Base-by-base conservation (phyloP, 2,329 filamentous ascomycete genomes). In the Neonectria neomacrospora region DNA sequence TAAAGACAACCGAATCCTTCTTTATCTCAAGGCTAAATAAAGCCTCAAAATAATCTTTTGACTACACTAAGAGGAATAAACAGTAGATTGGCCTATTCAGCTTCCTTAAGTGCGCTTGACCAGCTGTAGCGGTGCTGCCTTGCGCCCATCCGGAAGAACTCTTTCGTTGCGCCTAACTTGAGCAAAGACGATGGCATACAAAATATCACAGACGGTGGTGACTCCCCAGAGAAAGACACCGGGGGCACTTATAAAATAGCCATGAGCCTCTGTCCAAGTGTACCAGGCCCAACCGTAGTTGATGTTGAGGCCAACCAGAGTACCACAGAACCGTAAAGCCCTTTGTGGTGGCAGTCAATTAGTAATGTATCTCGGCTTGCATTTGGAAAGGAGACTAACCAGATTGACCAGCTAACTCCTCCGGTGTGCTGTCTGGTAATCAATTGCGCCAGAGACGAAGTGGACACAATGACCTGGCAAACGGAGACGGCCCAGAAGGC, bases 231-330 rank as follows among this genome's bases (percentile, higher is more conserved):
- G 58, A 47, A 61, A 56, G 20, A 61, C 20, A 1, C 52, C 58
- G 2, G 58, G 52, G 22, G 44, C 28, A 44, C 58, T 57, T 53
- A 61, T 61, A 7, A 61, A 61, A 32, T 57, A 61, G 7, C 23
- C 58, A 23, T 61, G 52, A 26, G 58, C 58, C 53, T 61, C 58
- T 1, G 58, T 42, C 58, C 52, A 61, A 22, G 53, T 61, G 45
- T 61, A 61, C 58, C 58, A 61, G 14, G 58, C 52, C 58, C 52
- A 56, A n/a, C 53, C 45, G 6, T 56, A 61, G 53, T 55, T 61
- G 58, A 61, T 56, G 47, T 61, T 61, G 14, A 57, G 30, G 32
- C 53, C 59, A 12, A 61, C 45, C 14, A 61, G 41, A 2, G 59
- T 61, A 5, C 59, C 59, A 12, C 44, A 44, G 59, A 61, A 61